phyloP scores from a whole-genome alignment of 2,329 filamentous ascomycete genomes.

The Diaporthe nobilis region DNA sequence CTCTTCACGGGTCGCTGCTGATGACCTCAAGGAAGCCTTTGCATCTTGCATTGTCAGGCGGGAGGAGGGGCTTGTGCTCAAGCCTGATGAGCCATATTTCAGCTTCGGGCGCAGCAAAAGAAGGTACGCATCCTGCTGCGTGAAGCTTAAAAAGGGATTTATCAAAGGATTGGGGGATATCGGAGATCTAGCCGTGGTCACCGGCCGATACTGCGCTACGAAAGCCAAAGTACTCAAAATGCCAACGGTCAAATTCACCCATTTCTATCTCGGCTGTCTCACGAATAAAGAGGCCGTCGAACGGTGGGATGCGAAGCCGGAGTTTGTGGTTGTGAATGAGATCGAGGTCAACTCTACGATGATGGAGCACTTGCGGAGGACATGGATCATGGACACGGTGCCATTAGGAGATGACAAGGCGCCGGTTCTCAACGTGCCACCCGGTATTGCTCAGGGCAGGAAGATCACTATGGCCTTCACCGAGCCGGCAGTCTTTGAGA shows the following conservation, averaged over 20 bases:
- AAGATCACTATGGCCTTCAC: conserved; percentile 71
- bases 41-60: conserved; percentile 74
- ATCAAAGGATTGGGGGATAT: conserved; percentile 83
- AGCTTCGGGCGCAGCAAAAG: conserved; percentile 58
- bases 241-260: conserved; percentile 77
- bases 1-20: conserved; percentile 62
- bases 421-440: conserved; percentile 63
- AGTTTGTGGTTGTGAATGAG: conserved; percentile 77
- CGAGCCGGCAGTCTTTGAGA: conserved; percentile 81
- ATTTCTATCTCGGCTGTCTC: conserved; percentile 85
- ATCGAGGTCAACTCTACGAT: conserved; percentile 69
- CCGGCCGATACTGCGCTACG: conserved; percentile 77
- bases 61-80: conserved; percentile 86
- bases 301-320: conserved; percentile 64
- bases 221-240: conserved; percentile 70
- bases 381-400: conserved; percentile 61
- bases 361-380: conserved; percentile 64
- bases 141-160: conserved; percentile 93
- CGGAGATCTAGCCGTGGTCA: conserved; percentile 85
- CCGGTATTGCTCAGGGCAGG: conserved; percentile 58
- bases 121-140: conserved; percentile 66
- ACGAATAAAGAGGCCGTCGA: conserved; percentile 74
- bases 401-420: conserved; percentile 54
- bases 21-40: conserved; percentile 74
- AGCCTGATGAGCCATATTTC: conserved; percentile 86